Conservation (phyloP, 129 eudicot genomes). For the Glebionis coronaria region DNA sequence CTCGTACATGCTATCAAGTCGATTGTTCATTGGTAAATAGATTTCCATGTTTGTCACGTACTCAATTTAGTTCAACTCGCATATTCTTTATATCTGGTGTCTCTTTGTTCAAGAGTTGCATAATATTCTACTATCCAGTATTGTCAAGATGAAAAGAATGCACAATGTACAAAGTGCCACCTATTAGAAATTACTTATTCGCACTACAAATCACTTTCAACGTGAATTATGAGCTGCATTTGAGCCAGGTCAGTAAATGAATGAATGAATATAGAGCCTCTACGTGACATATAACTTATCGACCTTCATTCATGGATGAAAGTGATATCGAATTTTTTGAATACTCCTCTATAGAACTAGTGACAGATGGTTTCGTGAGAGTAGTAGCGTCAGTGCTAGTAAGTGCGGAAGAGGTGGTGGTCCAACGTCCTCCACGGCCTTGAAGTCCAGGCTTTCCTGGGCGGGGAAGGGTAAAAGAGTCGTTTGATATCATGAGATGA, state of each 20-base stretch:
- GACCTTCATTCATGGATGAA: conserved; percentile 72
- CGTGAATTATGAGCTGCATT: background rate
- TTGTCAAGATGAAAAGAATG: too few relatives aligned
- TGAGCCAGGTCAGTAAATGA: background rate
- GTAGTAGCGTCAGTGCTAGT: conserved; percentile 39
- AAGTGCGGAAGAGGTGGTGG: conserved; percentile 37
- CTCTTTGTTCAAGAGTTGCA: too few relatives aligned
- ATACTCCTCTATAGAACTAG: conserved; percentile 41
- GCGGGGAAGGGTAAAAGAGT: conserved; percentile 57
- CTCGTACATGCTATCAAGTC: too few relatives aligned
- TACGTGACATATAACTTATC: conserved; percentile 28
- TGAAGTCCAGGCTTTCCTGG: conserved; percentile 80
- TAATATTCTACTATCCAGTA: too few relatives aligned
- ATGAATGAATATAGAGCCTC: conserved; percentile 1
- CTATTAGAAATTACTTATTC: background rate
- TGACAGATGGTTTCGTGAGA: conserved; percentile 32
- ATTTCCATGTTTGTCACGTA: too few relatives aligned
- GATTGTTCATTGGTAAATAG: too few relatives aligned
- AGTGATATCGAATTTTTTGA: conserved; percentile 73
- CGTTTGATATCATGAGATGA: conserved; percentile 62
- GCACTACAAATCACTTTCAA: background rate
- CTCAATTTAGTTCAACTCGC: too few relatives aligned
- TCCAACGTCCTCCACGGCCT: conserved; percentile 66
- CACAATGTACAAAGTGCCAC: too few relatives aligned
- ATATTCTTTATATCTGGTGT: too few relatives aligned